Percentiles rank a stretch among this genome's conserved stretches.
Conservation (phyloP, 2,329 filamentous ascomycete species). For the Chalaropsis thielavioides region DNA sequence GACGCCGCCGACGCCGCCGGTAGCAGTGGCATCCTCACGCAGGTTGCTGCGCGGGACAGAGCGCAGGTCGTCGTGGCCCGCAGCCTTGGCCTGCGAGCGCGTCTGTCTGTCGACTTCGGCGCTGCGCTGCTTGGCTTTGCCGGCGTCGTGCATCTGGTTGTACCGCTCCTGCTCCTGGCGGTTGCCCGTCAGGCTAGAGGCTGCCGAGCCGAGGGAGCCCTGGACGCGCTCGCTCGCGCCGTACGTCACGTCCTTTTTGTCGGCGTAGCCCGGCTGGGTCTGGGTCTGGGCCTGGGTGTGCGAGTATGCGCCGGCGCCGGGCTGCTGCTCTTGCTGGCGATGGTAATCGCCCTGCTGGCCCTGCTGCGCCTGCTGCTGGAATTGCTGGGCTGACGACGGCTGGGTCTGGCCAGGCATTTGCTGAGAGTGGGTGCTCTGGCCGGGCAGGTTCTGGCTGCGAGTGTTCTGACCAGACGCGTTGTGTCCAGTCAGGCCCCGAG, state of each 20-base stretch:
- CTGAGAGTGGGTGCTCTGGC: neutral
- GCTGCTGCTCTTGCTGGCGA: neutral
- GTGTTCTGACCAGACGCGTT: neutral
- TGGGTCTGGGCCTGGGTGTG: neutral
- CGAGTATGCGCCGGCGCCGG: neutral
- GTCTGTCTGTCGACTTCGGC: constrained; percentile 61
- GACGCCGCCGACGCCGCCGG: neutral
- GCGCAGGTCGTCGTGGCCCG: neutral
- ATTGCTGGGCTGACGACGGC: neutral
- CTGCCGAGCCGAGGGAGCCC: constrained; percentile 55
- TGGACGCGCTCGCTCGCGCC: constrained; percentile 53
- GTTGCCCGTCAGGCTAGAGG: constrained; percentile 62
- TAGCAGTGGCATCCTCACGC: neutral
- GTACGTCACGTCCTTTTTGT: constrained; percentile 25
- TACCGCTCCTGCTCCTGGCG: constrained; percentile 48
- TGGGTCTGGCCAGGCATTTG: neutral
- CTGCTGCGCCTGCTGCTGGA: neutral
- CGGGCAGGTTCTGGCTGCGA: neutral
- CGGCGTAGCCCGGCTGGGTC: neutral
- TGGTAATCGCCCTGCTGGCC: neutral
- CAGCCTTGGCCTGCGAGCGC: neutral
- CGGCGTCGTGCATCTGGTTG: constrained; percentile 57
- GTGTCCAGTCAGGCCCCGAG: neutral
- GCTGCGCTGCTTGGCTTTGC: constrained; percentile 72
- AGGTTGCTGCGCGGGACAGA: neutral